Conservation (phyloP, 148 eudicot species). For the Cornus florida region DNA sequence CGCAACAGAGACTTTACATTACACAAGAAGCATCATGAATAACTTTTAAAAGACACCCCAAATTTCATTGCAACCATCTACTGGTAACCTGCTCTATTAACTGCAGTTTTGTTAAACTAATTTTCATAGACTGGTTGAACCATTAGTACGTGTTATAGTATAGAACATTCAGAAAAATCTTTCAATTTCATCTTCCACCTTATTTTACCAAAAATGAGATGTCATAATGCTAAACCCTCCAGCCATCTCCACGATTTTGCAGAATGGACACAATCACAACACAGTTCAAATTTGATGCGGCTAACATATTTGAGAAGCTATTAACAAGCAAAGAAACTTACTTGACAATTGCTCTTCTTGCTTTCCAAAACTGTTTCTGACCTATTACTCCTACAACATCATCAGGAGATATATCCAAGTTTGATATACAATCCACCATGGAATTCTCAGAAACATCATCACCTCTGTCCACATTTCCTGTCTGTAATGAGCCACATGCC, state of each 20-base stretch:
- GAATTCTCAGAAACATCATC: slow-evolving; percentile 78
- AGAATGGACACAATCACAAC: not conserved
- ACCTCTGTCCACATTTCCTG: slow-evolving; percentile 40
- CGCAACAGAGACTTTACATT: too few relatives aligned
- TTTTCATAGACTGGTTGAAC: too few relatives aligned
- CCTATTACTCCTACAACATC: slow-evolving; percentile 83
- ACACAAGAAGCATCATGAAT: too few relatives aligned
- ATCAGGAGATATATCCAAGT: slow-evolving; percentile 66
- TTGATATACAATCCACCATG: slow-evolving; percentile 58
- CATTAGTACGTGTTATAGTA: too few relatives aligned
- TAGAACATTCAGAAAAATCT: too few relatives aligned
- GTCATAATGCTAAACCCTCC: not conserved
- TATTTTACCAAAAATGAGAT: slow-evolving; percentile 5
- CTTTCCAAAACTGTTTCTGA: slow-evolving; percentile 91
- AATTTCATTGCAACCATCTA: too few relatives aligned
- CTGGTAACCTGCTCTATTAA: too few relatives aligned
- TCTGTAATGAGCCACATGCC: slow-evolving; percentile 25
- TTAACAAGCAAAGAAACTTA: slow-evolving; percentile 36
- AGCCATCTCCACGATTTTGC: not conserved
- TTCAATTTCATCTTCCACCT: too few relatives aligned
- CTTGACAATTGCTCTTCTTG: slow-evolving; percentile 85
- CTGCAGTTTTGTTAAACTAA: too few relatives aligned
- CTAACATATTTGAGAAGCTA: not conserved
- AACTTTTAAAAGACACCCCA: too few relatives aligned
- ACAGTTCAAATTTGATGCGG: slow-evolving; percentile 5